These are phyloP conservation scores for Colletotrichum sp. DNA, from an alignment of 2,329 filamentous ascomycete genomes.

Conservation along the genomic window DNA sequence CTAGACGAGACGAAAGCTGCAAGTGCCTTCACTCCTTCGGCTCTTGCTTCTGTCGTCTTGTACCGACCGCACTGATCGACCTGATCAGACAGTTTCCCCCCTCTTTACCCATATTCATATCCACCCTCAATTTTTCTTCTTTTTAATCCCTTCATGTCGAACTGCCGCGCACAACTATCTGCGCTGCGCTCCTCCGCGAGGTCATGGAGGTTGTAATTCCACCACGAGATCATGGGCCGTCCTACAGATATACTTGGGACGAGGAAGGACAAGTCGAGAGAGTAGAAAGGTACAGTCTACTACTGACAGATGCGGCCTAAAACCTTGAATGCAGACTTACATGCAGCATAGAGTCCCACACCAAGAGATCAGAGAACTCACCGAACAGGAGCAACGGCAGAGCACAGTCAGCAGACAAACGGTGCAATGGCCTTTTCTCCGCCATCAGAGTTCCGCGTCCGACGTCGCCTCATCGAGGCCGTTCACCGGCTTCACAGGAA, in stretches of 20 bases:
- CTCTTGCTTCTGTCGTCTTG: background rate
- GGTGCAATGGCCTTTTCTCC: slow-evolving; percentile 24
- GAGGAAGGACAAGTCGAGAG: slow-evolving; percentile 22
- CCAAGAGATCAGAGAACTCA: background rate
- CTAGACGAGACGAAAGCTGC: slow-evolving; percentile 15
- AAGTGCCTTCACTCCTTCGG: slow-evolving; percentile 13
- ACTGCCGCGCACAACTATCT: background rate
- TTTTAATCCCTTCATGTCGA: slow-evolving; percentile 15
- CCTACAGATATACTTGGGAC: slow-evolving; percentile 24
- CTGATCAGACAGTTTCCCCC: background rate
- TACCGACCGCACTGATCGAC: background rate
- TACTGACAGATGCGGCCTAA: background rate
- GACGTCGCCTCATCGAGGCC: slow-evolving; percentile 17
- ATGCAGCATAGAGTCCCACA: background rate
- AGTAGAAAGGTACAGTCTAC: slow-evolving; percentile 12
- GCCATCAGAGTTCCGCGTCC: slow-evolving; percentile 15
- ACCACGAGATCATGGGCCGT: slow-evolving; percentile 20
- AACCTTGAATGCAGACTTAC: background rate
- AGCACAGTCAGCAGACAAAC: slow-evolving; percentile 22
- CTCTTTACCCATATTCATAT: slow-evolving; percentile 3
- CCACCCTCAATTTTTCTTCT: background rate
- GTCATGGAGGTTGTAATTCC: slow-evolving; percentile 25
- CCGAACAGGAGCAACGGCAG: background rate
- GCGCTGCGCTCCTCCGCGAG: slow-evolving; percentile 13
- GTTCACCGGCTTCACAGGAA: slow-evolving; percentile 19